Evolutionary conservation across 2,329 filamentous ascomycete species (phyloP).

Genomic region (Xylariaceae sp.): DNA sequence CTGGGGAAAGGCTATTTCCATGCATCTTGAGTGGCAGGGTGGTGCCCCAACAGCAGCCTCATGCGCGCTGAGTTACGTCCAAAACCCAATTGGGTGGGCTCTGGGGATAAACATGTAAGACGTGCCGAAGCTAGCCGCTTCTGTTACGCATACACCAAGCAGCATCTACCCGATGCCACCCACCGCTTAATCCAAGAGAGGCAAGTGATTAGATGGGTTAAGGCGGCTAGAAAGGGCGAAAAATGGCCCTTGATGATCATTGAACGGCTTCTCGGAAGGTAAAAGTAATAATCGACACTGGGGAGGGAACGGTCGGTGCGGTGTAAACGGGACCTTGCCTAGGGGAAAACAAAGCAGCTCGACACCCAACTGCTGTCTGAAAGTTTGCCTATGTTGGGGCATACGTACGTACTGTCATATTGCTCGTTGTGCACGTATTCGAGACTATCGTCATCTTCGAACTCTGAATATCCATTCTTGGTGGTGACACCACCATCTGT

Average conservation of each 20-base stretch:
- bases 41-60: constrained; percentile 1
- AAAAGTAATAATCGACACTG: constrained; percentile 15
- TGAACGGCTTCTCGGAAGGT: constrained; percentile 1
- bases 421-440: neutral
- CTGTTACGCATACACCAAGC: constrained; percentile 6
- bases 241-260: constrained; percentile 12
- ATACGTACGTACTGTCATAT: neutral
- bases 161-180: constrained; percentile 30
- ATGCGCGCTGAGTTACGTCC: constrained; percentile 8
- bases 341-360: neutral
- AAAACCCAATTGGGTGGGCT: constrained; percentile 14
- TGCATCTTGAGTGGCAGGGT: constrained; percentile 1
- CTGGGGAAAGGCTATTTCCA: constrained; percentile 5
- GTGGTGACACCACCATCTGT: neutral
- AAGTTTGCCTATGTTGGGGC: neutral
- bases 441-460: neutral
- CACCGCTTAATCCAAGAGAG: constrained; percentile 19
- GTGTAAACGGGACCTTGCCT: constrained; percentile 8
- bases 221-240: constrained; percentile 23
- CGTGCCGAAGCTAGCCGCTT: constrained; percentile 35
- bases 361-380: neutral
- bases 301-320: constrained; percentile 12
- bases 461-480: neutral
- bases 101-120: constrained; percentile 26
- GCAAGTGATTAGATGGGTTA: constrained; percentile 8